phyloP scores from a whole-genome alignment of 1,284 basidiomycete species.

The Blastosporella zonata region DNA sequence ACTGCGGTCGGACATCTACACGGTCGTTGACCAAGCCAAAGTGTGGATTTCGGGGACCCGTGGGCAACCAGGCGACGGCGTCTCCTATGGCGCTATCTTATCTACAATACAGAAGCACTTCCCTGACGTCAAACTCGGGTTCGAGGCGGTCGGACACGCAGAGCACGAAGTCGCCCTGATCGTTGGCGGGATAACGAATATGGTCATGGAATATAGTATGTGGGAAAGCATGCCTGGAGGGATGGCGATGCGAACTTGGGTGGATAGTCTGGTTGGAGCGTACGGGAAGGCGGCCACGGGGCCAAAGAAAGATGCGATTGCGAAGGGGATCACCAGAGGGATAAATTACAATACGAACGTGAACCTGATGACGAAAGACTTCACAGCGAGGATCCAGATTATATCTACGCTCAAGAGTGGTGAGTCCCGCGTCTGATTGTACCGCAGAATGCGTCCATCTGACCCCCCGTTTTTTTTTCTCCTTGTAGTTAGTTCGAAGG shows the following conservation, averaged over 20 bases:
- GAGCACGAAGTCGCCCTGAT: slow-evolving; percentile 44
- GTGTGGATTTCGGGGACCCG: slow-evolving; percentile 39
- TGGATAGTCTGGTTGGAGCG: slow-evolving; percentile 39
- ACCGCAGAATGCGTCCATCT: slow-evolving; percentile 11
- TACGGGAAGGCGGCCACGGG: slow-evolving; percentile 28
- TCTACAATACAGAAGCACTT: slow-evolving; percentile 46
- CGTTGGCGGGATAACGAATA: slow-evolving; percentile 49
- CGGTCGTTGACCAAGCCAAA: slow-evolving; percentile 40
- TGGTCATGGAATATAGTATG: slow-evolving; percentile 48
- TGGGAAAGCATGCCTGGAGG: slow-evolving; percentile 51
- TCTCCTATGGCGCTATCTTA: slow-evolving; percentile 42
- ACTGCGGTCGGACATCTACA: slow-evolving; percentile 45
- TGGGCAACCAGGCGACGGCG: slow-evolving; percentile 47
- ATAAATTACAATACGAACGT: slow-evolving; percentile 46
- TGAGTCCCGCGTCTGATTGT: slow-evolving; percentile 21
- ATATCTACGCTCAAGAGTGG: slow-evolving; percentile 47
- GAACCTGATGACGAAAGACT: slow-evolving; percentile 46
- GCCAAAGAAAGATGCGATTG: slow-evolving; percentile 36
- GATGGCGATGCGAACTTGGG: slow-evolving; percentile 55
- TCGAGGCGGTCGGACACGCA: slow-evolving; percentile 40
- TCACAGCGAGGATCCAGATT: slow-evolving; percentile 48
- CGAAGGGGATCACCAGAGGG: slow-evolving; percentile 44
- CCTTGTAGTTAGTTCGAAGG: slow-evolving; percentile 41
- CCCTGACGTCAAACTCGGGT: slow-evolving; percentile 38
- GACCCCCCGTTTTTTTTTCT: slow-evolving; percentile 13